Conservation (phyloP, 1,284 basidiomycete genomes). For the Ustilago hordei region DNA sequence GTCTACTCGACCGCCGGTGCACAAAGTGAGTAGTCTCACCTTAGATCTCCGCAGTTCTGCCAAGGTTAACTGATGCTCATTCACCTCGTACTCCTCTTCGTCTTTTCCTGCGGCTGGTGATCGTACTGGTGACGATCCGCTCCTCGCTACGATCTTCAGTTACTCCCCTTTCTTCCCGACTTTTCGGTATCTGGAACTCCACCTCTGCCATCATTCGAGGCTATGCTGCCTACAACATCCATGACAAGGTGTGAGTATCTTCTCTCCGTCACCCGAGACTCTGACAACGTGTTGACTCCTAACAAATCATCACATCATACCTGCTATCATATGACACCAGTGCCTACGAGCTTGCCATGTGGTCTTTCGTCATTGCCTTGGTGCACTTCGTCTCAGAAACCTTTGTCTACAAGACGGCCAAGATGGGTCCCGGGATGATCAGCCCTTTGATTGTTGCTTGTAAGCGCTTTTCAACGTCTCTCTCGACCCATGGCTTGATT, state of each 20-base stretch:
- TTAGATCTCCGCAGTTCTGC: not conserved
- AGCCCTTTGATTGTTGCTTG: conserved; percentile 88
- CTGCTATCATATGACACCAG: conserved; percentile 16
- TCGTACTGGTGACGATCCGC: not conserved
- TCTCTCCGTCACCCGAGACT: not conserved
- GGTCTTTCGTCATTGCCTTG: conserved; percentile 89
- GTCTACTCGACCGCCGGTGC: conserved; percentile 59
- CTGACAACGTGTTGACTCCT: not conserved
- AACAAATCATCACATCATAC: not conserved
- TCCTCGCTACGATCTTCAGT: conserved; percentile 20
- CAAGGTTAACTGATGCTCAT: too few species aligned
- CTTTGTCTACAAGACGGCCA: conserved; percentile 83
- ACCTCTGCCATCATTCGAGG: conserved; percentile 63
- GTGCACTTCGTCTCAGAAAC: conserved; percentile 88
- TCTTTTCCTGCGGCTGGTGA: not conserved
- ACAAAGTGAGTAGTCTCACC: conserved; percentile 28
- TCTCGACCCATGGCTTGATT: not conserved
- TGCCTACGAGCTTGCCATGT: conserved; percentile 84
- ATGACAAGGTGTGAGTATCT: conserved; percentile 52
- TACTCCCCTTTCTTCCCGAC: conserved; percentile 62
- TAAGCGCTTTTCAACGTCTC: conserved; percentile 72
- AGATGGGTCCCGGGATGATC: conserved; percentile 76
- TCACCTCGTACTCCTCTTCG: too few species aligned
- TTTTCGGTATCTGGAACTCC: conserved; percentile 67
- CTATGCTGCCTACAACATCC: conserved; percentile 64